phyloP scores from a whole-genome alignment of 495 filamentous ascomycete genomes.

The Cercophora samala region DNA sequence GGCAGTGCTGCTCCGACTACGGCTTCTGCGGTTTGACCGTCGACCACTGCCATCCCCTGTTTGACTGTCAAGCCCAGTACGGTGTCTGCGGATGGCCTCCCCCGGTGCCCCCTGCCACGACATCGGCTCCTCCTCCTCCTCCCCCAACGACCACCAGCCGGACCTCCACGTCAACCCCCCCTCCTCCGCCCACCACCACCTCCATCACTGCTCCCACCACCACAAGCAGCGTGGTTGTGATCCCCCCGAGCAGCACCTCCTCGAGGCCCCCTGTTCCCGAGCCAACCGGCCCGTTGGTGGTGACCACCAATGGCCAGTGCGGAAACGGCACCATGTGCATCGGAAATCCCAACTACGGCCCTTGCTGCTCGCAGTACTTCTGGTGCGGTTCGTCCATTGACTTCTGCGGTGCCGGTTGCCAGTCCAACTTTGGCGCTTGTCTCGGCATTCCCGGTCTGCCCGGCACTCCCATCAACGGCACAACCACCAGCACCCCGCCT shows the following conservation, averaged over 20 bases:
- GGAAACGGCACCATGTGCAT: conserved; percentile 38
- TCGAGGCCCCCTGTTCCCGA: conserved; percentile 7
- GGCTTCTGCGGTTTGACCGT: conserved; percentile 49
- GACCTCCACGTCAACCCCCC: conserved; percentile 17
- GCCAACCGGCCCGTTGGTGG: conserved; percentile 18
- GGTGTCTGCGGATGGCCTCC: conserved; percentile 39
- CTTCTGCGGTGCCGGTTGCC: conserved; percentile 54
- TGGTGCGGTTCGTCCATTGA: conserved; percentile 48
- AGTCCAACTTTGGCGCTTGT: conserved; percentile 41
- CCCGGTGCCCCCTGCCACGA: conserved; percentile 15
- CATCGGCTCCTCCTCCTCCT: conserved; percentile 16
- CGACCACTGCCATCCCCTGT: conserved; percentile 47
- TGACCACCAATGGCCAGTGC: conserved; percentile 35
- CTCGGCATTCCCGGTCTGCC: conserved; percentile 17
- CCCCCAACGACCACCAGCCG: conserved; percentile 17
- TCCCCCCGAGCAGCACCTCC: conserved; percentile 9
- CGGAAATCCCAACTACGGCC: conserved; percentile 27
- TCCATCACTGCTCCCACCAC: conserved; percentile 6
- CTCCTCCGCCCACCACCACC: conserved; percentile 6
- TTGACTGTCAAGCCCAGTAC: conserved; percentile 49
- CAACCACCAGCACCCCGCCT: conserved; percentile 8
- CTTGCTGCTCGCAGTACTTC: conserved; percentile 46
- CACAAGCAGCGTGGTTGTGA: conserved; percentile 8
- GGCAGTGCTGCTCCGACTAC: conserved; percentile 43
- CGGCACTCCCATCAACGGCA: conserved; percentile 13